phyloP scores from a whole-genome alignment of 345 rosid species.

The Dipteronia dyeriana region DNA sequence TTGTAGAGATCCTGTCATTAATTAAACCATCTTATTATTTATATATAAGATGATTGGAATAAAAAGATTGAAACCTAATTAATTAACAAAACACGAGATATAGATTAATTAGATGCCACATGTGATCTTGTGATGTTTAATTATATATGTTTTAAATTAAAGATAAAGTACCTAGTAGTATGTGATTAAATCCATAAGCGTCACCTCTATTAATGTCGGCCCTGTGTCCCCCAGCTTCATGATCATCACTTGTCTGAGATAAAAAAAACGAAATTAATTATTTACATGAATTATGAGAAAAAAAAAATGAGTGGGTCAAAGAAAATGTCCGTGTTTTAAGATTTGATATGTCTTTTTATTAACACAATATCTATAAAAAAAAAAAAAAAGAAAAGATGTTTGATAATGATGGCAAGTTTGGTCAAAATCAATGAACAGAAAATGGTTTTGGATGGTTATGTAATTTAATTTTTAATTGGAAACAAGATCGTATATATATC shows the following conservation, averaged over 20 bases:
- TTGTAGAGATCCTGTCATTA: background rate
- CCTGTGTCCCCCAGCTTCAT: background rate
- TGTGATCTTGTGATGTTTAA: background rate
- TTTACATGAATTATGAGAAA: background rate
- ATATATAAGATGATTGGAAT: background rate
- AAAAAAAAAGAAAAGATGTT: background rate
- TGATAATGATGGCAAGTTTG: conserved; percentile 6
- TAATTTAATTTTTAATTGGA: conserved; percentile 18
- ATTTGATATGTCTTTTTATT: background rate
- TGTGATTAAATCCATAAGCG: background rate
- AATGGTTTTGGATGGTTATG: conserved; percentile 24
- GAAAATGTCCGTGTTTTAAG: background rate
- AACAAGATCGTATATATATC: conserved; percentile 13
- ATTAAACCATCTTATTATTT: background rate
- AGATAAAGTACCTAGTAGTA: background rate
- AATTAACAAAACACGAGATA: too few species aligned
- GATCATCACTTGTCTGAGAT: background rate
- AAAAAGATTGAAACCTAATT: background rate
- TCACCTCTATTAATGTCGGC: background rate
- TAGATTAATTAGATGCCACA: background rate
- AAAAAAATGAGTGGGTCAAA: background rate
- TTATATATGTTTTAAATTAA: background rate
- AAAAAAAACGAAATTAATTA: background rate
- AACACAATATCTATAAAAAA: background rate
- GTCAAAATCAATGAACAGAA: conserved; percentile 41